Base-by-base conservation (phyloP, 2,329 filamentous ascomycete species). In the Dichotomopilus funicola region DNA sequence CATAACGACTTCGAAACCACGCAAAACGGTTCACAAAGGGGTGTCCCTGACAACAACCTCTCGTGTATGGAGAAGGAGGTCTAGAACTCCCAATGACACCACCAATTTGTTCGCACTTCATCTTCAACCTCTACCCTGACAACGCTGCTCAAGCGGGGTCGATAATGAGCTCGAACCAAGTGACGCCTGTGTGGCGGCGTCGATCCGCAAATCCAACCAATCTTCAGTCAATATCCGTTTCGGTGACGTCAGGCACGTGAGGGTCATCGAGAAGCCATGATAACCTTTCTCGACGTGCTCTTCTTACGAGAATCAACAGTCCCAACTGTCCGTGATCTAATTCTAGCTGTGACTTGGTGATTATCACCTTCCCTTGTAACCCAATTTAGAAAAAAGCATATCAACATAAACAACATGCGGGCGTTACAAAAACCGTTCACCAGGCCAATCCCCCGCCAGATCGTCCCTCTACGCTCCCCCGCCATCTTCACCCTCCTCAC, bases 401-500 rank as follows among this genome's bases (percentile, higher is more conserved):
- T n/a, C n/a, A n/a, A n/a, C n/a, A n/a, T 27, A 27, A 38, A 3
- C 41, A 51, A 19, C 40, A 57, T 57, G 54, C 46, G 42, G 45
- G 9, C 49, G 10, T 31, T 54, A 3, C 36, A 45, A 10, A 54
- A 19, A 37, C 41, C 51, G 13, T 33, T 56, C 33, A 45, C 41
- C 12, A 48, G 53, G 53, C 48, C 53, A 36, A 37, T 41, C 11
- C 12, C 44, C 51, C 9, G 52, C 8, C 50, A 53, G 4, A 43
- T 38, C 13, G 34, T 51, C 31, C 35, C 52, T 47, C 51, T 50
- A 10, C 52, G 54, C 36, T 8, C 54, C 12, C 13, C 27, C 13
- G 47, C 55, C 27, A 42, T 34, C 43, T 13, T 48, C 53, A 35
- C 44, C 5, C 44, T 13, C 47, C 49, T 19, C 38, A 34, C 34